Evolutionary conservation across 2,329 filamentous ascomycete genomes (phyloP).

Genomic region (Xylaria sp.): DNA sequence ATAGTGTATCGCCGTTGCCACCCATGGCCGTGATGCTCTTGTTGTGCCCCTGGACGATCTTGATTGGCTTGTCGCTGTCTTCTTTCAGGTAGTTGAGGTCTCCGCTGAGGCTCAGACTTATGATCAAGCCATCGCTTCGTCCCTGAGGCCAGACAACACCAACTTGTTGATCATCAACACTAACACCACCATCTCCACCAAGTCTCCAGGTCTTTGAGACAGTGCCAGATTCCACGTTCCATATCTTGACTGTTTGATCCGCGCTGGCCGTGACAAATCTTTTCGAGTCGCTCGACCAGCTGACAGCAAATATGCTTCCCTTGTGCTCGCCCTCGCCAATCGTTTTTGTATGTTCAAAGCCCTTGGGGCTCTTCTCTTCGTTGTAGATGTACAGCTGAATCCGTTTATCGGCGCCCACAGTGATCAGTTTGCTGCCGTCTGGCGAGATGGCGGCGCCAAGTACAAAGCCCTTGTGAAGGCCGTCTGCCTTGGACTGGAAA

Average conservation of each 20-base stretch:
- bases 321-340: conserved; percentile 88
- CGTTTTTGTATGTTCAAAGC: conserved; percentile 80
- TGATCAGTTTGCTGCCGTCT: conserved; percentile 83
- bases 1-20: conserved; percentile 72
- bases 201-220: conserved; percentile 85
- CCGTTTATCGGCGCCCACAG: conserved; percentile 88
- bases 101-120: conserved; percentile 87
- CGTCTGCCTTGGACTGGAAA: conserved; percentile 84
- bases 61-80: conserved; percentile 74
- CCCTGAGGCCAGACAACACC: conserved; percentile 90
- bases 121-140: conserved; percentile 84
- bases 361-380: conserved; percentile 71
- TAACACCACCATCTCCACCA: conserved; percentile 76
- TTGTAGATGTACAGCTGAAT: conserved; percentile 86
- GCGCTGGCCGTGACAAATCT: conserved; percentile 90
- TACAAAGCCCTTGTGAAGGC: conserved; percentile 87
- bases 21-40: conserved; percentile 87
- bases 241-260: conserved; percentile 93
- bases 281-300: conserved; percentile 88
- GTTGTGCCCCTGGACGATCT: conserved; percentile 85
- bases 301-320: conserved; percentile 91
- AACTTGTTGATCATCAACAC: conserved; percentile 87
- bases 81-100: conserved; percentile 89
- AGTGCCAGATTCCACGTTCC: conserved; percentile 86
- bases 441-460: conserved; percentile 90